Evolutionary conservation across 306 rosid species (phyloP).

Genomic region (Adenanthera pavonina): DNA sequence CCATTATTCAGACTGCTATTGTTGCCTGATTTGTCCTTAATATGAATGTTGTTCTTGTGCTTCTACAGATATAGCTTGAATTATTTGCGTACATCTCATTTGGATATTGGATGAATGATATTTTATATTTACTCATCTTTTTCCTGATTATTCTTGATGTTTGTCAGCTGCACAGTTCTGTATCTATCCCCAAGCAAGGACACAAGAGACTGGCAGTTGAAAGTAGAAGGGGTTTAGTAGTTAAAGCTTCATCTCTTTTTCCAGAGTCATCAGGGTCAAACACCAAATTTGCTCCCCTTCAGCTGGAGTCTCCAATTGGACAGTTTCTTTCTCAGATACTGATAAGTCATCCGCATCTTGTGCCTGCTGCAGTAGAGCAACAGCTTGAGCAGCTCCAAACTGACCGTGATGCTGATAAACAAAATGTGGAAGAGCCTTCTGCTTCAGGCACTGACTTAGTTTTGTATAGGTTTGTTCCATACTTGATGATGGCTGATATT

Average conservation of each 20-base stretch:
- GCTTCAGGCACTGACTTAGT: slow-evolving; percentile 73
- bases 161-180: slow-evolving; percentile 52
- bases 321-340: slow-evolving; percentile 86
- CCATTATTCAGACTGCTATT: neutral
- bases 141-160: slow-evolving; percentile 28
- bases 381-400: slow-evolving; percentile 91
- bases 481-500: slow-evolving; percentile 25
- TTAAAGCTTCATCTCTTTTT: slow-evolving; percentile 53
- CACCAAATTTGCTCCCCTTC: slow-evolving; percentile 79
- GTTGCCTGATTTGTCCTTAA: neutral
- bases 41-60: neutral
- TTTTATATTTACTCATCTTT: neutral
- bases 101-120: neutral
- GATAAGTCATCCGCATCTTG: slow-evolving; percentile 87
- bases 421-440: slow-evolving; percentile 65
- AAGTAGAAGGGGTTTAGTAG: slow-evolving; percentile 56
- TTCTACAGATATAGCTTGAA: slow-evolving; percentile 1
- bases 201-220: slow-evolving; percentile 45
- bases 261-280: slow-evolving; percentile 56
- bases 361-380: slow-evolving; percentile 93
- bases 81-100: neutral
- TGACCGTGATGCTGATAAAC: slow-evolving; percentile 78
- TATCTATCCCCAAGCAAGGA: slow-evolving; percentile 52
- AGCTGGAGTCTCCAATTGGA: slow-evolving; percentile 89
- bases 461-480: slow-evolving; percentile 68